A percentile compares a stretch with the other conserved stretches of the same genome.
These are phyloP conservation scores for Penicillium griseofulvum DNA, from an alignment of 2,329 filamentous ascomycete genomes.

Conservation along the genomic window DNA sequence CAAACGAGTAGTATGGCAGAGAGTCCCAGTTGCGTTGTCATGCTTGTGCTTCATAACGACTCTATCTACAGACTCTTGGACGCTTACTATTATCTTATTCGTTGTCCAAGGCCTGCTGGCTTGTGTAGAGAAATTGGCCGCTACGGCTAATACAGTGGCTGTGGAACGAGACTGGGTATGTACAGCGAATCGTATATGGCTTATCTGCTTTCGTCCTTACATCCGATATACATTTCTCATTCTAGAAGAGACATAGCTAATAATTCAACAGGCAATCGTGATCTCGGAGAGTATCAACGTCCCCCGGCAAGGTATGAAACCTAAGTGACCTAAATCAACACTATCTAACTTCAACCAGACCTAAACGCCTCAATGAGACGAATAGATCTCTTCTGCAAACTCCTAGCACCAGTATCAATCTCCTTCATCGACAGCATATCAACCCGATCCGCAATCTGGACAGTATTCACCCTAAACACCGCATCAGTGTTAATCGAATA, in stretches of 20 bases:
- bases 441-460: conserved; percentile 46
- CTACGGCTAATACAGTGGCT: conserved; percentile 64
- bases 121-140: conserved; percentile 66
- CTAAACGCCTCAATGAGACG: conserved; percentile 57
- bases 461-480: conserved; percentile 44
- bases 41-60: conserved; percentile 49
- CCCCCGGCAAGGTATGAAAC: conserved; percentile 39
- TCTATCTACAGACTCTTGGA: conserved; percentile 5
- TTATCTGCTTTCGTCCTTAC: neutral
- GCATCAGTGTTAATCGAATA: conserved; percentile 42
- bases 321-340: neutral
- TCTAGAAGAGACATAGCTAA: neutral
- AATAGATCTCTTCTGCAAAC: conserved; percentile 59
- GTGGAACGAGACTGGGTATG: conserved; percentile 68
- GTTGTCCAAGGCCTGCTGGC: conserved; percentile 52
- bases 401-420: conserved; percentile 53
- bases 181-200: neutral
- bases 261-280: conserved; percentile 27
- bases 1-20: conserved; percentile 31
- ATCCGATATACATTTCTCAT: neutral
- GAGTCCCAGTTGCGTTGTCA: conserved; percentile 46
- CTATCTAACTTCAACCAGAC: conserved; percentile 20
- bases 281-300: conserved; percentile 35
- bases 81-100: conserved; percentile 27
- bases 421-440: conserved; percentile 48